Percentiles rank a stretch among this genome's conserved stretches.
These are phyloP conservation scores for Botrytis hyacinthi DNA, from an alignment of 2,329 filamentous ascomycete genomes.

Conservation along the genomic window DNA sequence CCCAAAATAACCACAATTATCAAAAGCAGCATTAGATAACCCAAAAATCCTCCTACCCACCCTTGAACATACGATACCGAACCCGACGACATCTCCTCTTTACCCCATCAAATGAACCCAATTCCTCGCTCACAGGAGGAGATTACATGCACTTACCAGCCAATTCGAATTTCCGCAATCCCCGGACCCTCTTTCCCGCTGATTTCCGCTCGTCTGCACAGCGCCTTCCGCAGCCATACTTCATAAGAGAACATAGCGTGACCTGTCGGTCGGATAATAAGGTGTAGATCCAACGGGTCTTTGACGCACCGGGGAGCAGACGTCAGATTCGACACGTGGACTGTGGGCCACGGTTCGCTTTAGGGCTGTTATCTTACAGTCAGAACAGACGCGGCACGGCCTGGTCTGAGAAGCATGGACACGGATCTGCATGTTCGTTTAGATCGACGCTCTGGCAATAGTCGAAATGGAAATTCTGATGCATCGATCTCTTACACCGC, in stretches of 20 bases:
- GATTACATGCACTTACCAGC: background rate
- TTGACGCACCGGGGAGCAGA: background rate
- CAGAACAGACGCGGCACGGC: constrained; percentile 1
- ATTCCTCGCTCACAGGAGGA: background rate
- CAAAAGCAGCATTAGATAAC: constrained; percentile 15
- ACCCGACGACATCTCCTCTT: constrained; percentile 15
- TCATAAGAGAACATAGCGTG: background rate
- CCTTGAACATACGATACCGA: constrained; percentile 17
- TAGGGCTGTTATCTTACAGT: background rate
- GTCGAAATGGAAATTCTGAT: background rate
- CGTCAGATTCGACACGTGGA: background rate
- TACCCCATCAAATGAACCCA: constrained; percentile 4
- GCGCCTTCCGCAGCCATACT: background rate
- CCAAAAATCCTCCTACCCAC: constrained; percentile 15
- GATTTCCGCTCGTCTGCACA: background rate
- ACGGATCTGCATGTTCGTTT: constrained; percentile 3
- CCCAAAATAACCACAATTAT: background rate
- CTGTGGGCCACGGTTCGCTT: constrained; percentile 10
- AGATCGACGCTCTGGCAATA: background rate
- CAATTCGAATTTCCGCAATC: background rate
- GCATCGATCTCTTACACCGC: background rate
- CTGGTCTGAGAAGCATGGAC: constrained; percentile 13
- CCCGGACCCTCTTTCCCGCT: background rate
- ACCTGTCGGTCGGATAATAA: background rate
- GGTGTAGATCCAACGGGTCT: background rate